phyloP scores from a whole-genome alignment of 2,329 filamentous ascomycete genomes.

The Cryphonectria naterciae region DNA sequence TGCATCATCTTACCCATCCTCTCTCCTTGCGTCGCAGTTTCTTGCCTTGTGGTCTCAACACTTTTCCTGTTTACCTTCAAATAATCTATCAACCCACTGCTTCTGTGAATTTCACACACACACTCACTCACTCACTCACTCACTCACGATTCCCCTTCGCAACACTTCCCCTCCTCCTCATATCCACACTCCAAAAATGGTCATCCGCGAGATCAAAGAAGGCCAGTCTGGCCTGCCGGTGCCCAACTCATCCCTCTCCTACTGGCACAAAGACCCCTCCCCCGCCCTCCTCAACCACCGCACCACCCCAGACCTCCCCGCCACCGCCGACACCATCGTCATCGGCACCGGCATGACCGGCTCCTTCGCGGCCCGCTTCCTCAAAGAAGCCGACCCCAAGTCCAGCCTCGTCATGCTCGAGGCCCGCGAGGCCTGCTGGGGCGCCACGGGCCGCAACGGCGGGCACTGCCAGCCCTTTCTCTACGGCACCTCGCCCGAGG shows the following conservation, averaged over 20 bases:
- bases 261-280: conserved; percentile 75
- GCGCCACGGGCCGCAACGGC: conserved; percentile 78
- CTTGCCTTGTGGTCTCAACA: too few species aligned
- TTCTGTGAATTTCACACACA: background rate
- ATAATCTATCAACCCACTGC: background rate
- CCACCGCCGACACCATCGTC: conserved; percentile 68
- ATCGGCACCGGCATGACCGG: conserved; percentile 79
- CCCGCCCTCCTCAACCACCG: conserved; percentile 67
- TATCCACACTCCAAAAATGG: conserved; percentile 27
- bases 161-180: background rate
- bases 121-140: background rate
- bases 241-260: conserved; percentile 64
- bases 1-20: background rate
- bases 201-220: conserved; percentile 32
- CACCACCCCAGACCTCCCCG: conserved; percentile 66
- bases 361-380: conserved; percentile 68
- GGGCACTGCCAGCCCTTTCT: conserved; percentile 77
- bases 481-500: conserved; percentile 61
- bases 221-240: conserved; percentile 62
- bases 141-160: background rate
- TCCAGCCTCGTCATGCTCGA: conserved; percentile 72
- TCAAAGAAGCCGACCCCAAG: conserved; percentile 50
- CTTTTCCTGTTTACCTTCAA: too few species aligned
- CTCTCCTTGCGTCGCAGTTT: background rate
- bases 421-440: conserved; percentile 79